A percentile compares a stretch with the other conserved stretches of the same genome.
Evolutionary conservation across 2,329 filamentous ascomycete genomes (phyloP).

Genomic region (Aspergillus pseudoviridinutans): DNA sequence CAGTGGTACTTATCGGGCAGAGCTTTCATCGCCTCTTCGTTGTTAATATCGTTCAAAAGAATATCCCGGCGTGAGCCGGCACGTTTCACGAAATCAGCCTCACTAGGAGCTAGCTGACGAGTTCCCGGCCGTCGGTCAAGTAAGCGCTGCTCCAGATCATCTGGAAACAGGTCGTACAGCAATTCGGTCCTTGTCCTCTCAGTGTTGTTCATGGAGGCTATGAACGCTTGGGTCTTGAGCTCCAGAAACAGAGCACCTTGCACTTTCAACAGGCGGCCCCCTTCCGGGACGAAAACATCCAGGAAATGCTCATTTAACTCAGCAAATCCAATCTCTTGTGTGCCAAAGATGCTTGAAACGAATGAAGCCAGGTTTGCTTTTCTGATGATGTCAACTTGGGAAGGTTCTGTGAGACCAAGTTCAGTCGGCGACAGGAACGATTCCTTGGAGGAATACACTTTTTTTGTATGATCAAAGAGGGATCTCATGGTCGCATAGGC

Average conservation of each 20-base stretch:
- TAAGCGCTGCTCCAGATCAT: slow-evolving; percentile 52
- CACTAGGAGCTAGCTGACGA: slow-evolving; percentile 53
- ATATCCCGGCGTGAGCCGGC: slow-evolving; percentile 54
- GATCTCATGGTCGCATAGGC: slow-evolving; percentile 60
- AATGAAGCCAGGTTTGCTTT: slow-evolving; percentile 65
- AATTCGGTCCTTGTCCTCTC: slow-evolving; percentile 54
- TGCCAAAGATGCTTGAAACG: slow-evolving; percentile 60
- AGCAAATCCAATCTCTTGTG: slow-evolving; percentile 60
- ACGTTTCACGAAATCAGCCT: slow-evolving; percentile 57
- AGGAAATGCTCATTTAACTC: slow-evolving; percentile 62
- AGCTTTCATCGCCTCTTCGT: slow-evolving; percentile 45
- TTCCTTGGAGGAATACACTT: slow-evolving; percentile 55
- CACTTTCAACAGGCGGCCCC: slow-evolving; percentile 54
- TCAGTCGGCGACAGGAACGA: slow-evolving; percentile 55
- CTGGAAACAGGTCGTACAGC: slow-evolving; percentile 57
- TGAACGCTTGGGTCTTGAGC: slow-evolving; percentile 64
- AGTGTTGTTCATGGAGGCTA: slow-evolving; percentile 56
- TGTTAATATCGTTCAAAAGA: slow-evolving; percentile 52
- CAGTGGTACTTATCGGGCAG: slow-evolving; percentile 60
- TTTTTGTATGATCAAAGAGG: slow-evolving; percentile 61
- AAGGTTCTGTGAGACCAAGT: slow-evolving; percentile 48
- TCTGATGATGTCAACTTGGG: slow-evolving; percentile 57
- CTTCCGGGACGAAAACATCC: slow-evolving; percentile 60
- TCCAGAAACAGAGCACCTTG: slow-evolving; percentile 60
- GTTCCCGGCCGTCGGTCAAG: slow-evolving; percentile 53